Conservation (phyloP, 2,329 filamentous ascomycete genomes). For the Talaromyces marneffei region DNA sequence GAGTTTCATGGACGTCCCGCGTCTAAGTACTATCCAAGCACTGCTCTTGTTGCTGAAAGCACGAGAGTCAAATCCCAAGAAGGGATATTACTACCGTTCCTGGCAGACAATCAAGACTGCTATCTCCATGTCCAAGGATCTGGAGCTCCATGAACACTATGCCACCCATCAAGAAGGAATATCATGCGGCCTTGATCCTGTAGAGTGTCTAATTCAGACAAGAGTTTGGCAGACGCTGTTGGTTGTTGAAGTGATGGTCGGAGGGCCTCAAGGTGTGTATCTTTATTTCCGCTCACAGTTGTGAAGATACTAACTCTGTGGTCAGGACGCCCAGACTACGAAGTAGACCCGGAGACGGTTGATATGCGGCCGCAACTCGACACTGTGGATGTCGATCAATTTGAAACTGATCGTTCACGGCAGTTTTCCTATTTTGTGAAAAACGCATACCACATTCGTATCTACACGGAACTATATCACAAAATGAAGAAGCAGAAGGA, state of each 20-base stretch:
- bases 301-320: conserved; percentile 16
- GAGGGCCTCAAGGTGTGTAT: conserved; percentile 74
- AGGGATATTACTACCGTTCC: conserved; percentile 92
- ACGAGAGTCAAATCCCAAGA: conserved; percentile 82
- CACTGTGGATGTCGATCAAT: conserved; percentile 62
- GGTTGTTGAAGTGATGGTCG: conserved; percentile 84
- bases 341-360: conserved; percentile 68
- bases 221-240: conserved; percentile 87
- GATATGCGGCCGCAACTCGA: conserved; percentile 64
- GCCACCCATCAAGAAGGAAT: conserved; percentile 68
- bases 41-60: conserved; percentile 84
- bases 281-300: neutral
- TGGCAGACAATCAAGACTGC: conserved; percentile 95
- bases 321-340: conserved; percentile 68
- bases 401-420: conserved; percentile 70
- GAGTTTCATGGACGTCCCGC: conserved; percentile 86
- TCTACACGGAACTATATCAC: conserved; percentile 69
- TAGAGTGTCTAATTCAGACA: conserved; percentile 78
- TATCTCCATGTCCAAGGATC: conserved; percentile 86
- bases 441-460: conserved; percentile 69
- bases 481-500: conserved; percentile 70
- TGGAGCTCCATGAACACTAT: conserved; percentile 82
- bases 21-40: conserved; percentile 86
- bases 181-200: conserved; percentile 60
- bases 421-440: conserved; percentile 79